These are phyloP conservation scores for Suillus spraguei DNA, from an alignment of 768 basidiomycete genomes.

Conservation along the genomic window DNA sequence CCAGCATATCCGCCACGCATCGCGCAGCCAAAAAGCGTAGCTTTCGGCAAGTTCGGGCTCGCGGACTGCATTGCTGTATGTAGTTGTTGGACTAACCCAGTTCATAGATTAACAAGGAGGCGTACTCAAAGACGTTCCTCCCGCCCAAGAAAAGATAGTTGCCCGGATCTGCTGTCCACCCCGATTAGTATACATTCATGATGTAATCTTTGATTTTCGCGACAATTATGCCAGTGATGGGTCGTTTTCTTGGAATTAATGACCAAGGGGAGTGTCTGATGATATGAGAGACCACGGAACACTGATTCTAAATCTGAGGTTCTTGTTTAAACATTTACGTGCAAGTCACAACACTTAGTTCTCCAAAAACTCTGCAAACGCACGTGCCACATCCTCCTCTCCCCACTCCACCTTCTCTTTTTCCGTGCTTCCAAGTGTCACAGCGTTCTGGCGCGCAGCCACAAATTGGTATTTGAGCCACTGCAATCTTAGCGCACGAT, in stretches of 20 bases:
- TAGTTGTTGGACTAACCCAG: conserved; percentile 4
- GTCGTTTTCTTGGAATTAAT: background rate
- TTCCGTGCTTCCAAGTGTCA: conserved; percentile 80
- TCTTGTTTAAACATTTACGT: background rate
- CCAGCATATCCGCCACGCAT: no score
- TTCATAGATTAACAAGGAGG: background rate
- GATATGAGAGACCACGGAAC: background rate
- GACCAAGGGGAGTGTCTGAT: background rate
- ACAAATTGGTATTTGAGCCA: conserved; percentile 92
- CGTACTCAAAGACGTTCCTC: background rate
- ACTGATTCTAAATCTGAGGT: background rate
- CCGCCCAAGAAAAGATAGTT: background rate
- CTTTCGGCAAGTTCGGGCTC: no score
- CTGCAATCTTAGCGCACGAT: conserved; percentile 79
- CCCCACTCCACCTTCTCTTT: conserved; percentile 78
- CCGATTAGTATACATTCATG: no score
- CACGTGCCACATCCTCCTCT: conserved; percentile 66
- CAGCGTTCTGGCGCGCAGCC: conserved; percentile 84
- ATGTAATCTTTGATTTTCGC: no score
- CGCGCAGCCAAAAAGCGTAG: no score
- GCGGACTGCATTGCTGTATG: no score
- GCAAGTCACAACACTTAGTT: conserved; percentile 34
- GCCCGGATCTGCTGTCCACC: background rate
- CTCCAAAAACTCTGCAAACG: conserved; percentile 73
- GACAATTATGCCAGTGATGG: no score